These are phyloP conservation scores for Rhododendron simsii DNA, from an alignment of 148 eudicot genomes.

Conservation along the genomic window DNA sequence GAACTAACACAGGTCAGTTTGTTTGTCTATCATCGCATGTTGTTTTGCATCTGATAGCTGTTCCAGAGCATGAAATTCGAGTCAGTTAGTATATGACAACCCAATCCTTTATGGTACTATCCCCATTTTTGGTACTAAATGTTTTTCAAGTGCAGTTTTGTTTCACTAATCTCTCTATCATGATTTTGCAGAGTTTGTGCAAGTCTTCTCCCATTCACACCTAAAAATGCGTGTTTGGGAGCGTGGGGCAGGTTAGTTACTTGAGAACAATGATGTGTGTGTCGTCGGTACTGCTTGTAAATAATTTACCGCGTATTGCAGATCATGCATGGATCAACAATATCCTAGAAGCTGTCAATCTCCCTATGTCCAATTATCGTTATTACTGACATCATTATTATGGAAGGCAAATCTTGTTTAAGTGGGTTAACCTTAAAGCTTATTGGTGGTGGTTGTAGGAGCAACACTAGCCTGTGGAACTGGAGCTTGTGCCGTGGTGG, in stretches of 20 bases:
- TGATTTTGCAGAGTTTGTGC: slow-evolving; percentile 78
- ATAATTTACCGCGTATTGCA: background rate
- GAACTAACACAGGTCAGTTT: slow-evolving; percentile 87
- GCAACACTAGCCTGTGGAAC: slow-evolving; percentile 98
- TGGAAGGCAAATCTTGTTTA: background rate
- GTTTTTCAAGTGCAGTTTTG: background rate
- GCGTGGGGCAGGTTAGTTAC: slow-evolving; percentile 82
- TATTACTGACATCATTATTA: background rate
- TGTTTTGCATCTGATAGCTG: background rate
- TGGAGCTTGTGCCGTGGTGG: slow-evolving; percentile 96
- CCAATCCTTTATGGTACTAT: background rate
- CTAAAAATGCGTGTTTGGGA: slow-evolving; percentile 99
- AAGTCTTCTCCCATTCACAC: slow-evolving; percentile 86
- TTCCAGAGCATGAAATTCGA: slow-evolving; percentile 1
- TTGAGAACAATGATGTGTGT: too few relatives aligned
- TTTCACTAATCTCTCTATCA: background rate
- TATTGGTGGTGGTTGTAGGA: slow-evolving; percentile 32
- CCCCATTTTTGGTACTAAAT: background rate
- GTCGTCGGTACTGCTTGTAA: background rate
- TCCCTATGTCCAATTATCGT: background rate
- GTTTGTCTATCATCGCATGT: background rate
- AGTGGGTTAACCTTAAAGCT: slow-evolving; percentile 5
- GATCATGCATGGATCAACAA: background rate
- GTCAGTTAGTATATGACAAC: background rate
- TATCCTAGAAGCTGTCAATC: background rate